These are phyloP conservation scores for Dothideomycetidae sp. DNA, from an alignment of 2,329 filamentous ascomycete species.

Conservation along the genomic window DNA sequence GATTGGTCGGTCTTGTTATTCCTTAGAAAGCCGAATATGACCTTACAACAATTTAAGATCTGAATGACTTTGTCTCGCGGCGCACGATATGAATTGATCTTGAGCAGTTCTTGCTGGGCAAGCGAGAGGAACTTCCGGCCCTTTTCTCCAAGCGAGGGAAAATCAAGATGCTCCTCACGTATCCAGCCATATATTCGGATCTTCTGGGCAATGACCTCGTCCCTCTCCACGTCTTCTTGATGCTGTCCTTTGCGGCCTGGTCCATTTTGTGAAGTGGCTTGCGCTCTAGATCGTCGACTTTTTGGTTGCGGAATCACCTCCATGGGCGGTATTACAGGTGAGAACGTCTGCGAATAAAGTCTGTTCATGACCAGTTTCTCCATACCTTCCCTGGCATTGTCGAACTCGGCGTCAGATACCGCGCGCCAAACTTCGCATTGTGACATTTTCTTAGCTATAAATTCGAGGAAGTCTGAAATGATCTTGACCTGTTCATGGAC, in stretches of 20 bases:
- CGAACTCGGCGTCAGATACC: slow-evolving; percentile 91
- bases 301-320: slow-evolving; percentile 53
- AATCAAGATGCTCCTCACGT: slow-evolving; percentile 82
- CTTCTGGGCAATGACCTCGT: slow-evolving; percentile 92
- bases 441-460: slow-evolving; percentile 97
- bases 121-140: slow-evolving; percentile 76
- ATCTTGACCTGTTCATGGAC: slow-evolving; percentile 99
- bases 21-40: slow-evolving; percentile 89
- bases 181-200: slow-evolving; percentile 96
- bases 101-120: slow-evolving; percentile 85
- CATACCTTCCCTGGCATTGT: slow-evolving; percentile 97
- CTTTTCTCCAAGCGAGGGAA: slow-evolving; percentile 68
- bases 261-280: slow-evolving; percentile 36
- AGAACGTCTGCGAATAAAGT: slow-evolving; percentile 90
- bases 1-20: slow-evolving; percentile 90
- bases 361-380: slow-evolving; percentile 99
- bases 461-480: slow-evolving; percentile 87
- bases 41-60: slow-evolving; percentile 96
- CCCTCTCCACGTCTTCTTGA: slow-evolving; percentile 92
- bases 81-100: slow-evolving; percentile 95
- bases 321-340: slow-evolving; percentile 74
- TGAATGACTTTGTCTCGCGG: slow-evolving; percentile 97
- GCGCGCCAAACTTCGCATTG: slow-evolving; percentile 93
- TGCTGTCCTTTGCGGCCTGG: slow-evolving; percentile 88
- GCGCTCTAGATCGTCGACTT: slow-evolving; percentile 46